Conservation (phyloP, 108 stramenopile species). For the Cyclotella distinguenda region DNA sequence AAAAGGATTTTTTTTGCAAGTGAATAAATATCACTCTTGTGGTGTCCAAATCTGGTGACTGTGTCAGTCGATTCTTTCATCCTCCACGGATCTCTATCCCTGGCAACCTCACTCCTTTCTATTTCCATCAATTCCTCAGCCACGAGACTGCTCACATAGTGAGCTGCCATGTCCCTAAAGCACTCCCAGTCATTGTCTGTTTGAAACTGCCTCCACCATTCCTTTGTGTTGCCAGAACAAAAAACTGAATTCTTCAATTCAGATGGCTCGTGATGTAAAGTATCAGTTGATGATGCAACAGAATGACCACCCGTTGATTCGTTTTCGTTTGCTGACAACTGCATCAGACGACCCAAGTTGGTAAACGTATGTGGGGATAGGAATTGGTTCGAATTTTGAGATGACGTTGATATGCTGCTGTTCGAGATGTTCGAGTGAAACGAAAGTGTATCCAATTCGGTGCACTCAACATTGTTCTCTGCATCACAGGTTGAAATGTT, state of each 20-base stretch:
- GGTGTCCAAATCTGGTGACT: background rate
- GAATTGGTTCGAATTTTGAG: background rate
- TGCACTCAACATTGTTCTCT: background rate
- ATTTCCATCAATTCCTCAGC: conserved; percentile 5
- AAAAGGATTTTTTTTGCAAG: background rate
- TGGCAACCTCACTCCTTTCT: conserved; percentile 1
- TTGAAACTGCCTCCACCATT: conserved; percentile 28
- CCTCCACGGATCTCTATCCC: background rate
- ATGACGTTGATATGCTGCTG: conserved; percentile 12
- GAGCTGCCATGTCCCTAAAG: conserved; percentile 6
- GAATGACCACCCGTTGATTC: background rate
- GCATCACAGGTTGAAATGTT: background rate
- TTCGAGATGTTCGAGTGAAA: background rate
- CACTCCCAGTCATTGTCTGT: conserved; percentile 30
- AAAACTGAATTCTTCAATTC: background rate
- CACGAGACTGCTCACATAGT: conserved; percentile 9
- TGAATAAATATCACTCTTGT: conserved; percentile 1
- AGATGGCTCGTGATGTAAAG: background rate
- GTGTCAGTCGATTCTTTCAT: background rate
- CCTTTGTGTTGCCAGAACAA: background rate
- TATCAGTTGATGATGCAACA: background rate
- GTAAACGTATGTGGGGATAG: conserved; percentile 14
- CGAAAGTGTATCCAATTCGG: conserved; percentile 4
- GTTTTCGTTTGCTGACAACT: conserved; percentile 15
- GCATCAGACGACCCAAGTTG: conserved; percentile 21